Base-by-base conservation (phyloP, 352 stramenopile species). In the Elongisporangium undulatum region DNA sequence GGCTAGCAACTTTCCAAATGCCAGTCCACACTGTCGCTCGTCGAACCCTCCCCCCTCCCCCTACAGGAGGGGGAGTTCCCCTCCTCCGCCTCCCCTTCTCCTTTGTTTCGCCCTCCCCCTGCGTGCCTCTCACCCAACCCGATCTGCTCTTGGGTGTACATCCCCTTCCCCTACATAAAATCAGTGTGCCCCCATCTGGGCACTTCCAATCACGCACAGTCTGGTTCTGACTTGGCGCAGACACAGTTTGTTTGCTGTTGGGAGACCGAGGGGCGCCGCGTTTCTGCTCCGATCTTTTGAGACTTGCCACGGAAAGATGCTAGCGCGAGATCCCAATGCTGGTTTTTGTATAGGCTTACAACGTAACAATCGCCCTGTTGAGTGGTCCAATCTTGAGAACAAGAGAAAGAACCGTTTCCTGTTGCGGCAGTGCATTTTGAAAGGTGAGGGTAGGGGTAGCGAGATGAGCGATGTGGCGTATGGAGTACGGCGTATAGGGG, bases 1-100 rank as follows among this genome's bases (percentile, higher is more conserved):
- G 34, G 68, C 57, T 22, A 66, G 75, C 72, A 85, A 82, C 70
- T 82, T 85, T 62, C 64, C 60, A 71, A 85, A 85, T 85, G 75
- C 75, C 75, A 74, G 76, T 62, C 68, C 24, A 58, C 58, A 60
- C 64, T 84, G 75, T 84, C 69, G 75, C 72, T 53, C 64, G 56
- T 72, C 61, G 69, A 72, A 58, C 63, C 61, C 58, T 38, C 53
- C 58, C 61, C 61, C 61, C 56, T 66, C 55, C 54, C 54, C 26
- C 17, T 17, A n/a, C 41, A 29, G 49, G 50, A 53, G 4, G 4
- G 51, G 15, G 62, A 74, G 60, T 69, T 64, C 64, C 63, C 22
- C 59, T 49, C 20, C 49, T n/a, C 9, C 19, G 8, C n/a, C 45
- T 51, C 51, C 23, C 29, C 39, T 51, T 71, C 57, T 69, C 51